Evolutionary conservation across 306 rosid species (phyloP).

Genomic region (Glycine tomentella): DNA sequence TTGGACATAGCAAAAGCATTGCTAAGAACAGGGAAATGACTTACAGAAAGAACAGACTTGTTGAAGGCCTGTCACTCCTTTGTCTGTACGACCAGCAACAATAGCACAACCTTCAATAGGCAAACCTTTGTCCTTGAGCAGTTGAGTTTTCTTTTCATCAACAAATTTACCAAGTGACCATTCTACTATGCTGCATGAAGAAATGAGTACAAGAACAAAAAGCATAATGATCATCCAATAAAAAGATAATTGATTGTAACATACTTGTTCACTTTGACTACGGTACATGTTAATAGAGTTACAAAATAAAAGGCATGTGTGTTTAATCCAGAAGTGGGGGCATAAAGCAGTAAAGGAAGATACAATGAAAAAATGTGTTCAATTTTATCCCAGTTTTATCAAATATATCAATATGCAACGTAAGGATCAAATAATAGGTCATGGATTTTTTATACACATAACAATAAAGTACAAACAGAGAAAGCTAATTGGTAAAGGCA

Average conservation of each 20-base stretch:
- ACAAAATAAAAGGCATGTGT: background rate
- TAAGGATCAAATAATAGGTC: constrained; percentile 16
- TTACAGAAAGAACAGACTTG: constrained; percentile 96
- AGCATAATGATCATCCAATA: constrained; percentile 28
- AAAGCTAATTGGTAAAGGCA: constrained; percentile 19
- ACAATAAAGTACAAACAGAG: background rate
- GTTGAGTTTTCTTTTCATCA: constrained; percentile 79
- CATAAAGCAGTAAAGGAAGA: constrained; percentile 28
- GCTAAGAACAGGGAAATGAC: constrained; percentile 44
- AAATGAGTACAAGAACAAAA: constrained; percentile 39
- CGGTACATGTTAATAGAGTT: background rate
- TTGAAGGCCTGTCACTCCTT: constrained; percentile 90
- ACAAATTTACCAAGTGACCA: constrained; percentile 79
- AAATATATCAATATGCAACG: background rate
- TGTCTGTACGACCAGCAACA: constrained; percentile 99
- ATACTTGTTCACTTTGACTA: background rate
- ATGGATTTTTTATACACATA: background rate
- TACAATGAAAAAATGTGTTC: background rate
- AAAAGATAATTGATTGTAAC: constrained; percentile 1
- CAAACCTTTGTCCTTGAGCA: constrained; percentile 71
- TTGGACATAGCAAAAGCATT: constrained; percentile 13
- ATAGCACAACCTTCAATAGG: constrained; percentile 75
- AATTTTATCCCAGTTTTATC: background rate
- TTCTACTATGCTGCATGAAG: constrained; percentile 67
- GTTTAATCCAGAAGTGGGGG: background rate